Conservation (phyloP, 2,329 filamentous ascomycete genomes). For the Bipolaris oryzae region DNA sequence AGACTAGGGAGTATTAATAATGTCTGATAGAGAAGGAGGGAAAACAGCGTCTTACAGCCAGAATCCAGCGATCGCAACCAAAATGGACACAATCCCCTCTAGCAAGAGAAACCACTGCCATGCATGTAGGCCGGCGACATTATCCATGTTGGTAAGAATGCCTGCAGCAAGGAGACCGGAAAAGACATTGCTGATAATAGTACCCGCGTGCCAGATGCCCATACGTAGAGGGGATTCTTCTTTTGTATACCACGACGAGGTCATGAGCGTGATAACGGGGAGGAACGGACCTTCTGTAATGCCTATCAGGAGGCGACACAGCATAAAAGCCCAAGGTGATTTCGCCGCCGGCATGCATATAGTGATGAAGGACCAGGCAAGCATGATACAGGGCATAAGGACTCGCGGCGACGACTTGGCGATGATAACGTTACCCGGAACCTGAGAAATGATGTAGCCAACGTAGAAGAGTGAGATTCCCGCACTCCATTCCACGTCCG, state of each 20-base stretch:
- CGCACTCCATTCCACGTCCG: conserved; percentile 44
- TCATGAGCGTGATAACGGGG: conserved; percentile 46
- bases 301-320: conserved; percentile 49
- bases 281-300: conserved; percentile 50
- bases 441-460: conserved; percentile 54
- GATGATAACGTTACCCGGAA: conserved; percentile 56
- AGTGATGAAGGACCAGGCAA: conserved; percentile 52
- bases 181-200: conserved; percentile 54
- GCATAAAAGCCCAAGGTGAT: conserved; percentile 39
- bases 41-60: conserved; percentile 26
- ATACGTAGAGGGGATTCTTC: conserved; percentile 53
- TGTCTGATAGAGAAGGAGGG: too few species aligned
- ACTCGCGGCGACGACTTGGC: conserved; percentile 46
- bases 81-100: conserved; percentile 62
- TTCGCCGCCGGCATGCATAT: conserved; percentile 53
- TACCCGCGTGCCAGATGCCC: conserved; percentile 56
- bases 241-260: conserved; percentile 57
- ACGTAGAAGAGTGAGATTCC: conserved; percentile 56
- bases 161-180: conserved; percentile 55
- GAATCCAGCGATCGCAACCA: conserved; percentile 44
- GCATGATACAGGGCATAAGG: conserved; percentile 49
- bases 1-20: conserved; percentile 20
- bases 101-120: conserved; percentile 57
- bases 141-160: conserved; percentile 55
- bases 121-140: conserved; percentile 42